Evolutionary conservation across 176 grass and related monocot genomes (phyloP).

Genomic region (Rhipidocladum racemiflorum): DNA sequence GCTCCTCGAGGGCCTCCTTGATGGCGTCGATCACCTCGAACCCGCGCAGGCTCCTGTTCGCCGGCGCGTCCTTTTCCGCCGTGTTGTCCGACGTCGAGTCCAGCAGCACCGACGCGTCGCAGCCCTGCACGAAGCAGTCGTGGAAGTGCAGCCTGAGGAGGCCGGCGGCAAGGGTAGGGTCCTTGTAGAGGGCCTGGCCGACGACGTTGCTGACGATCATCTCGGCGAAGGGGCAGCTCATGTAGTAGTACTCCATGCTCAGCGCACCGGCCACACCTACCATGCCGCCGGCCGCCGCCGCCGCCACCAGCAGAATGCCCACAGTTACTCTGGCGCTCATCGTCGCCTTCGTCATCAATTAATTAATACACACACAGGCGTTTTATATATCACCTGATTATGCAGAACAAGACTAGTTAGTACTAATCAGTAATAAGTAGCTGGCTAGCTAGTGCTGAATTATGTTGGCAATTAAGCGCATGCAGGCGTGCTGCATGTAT

Average conservation of each 20-base stretch:
- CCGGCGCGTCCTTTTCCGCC: neutral
- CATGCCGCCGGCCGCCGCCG: too few species aligned
- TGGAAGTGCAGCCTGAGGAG: slow-evolving; percentile 86
- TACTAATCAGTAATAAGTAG: too few species aligned
- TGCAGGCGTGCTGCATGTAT: too few species aligned
- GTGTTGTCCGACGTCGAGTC: neutral
- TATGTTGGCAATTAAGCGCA: too few species aligned
- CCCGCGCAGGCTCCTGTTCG: neutral
- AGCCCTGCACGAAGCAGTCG: slow-evolving; percentile 70
- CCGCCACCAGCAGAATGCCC: too few species aligned
- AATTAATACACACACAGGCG: too few species aligned
- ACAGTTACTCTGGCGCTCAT: too few species aligned
- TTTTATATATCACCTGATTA: too few species aligned
- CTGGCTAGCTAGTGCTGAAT: too few species aligned
- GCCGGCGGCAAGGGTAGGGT: slow-evolving; percentile 24
- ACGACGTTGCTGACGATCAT: neutral
- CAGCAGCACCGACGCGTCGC: too few species aligned
- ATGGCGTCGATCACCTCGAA: slow-evolving; percentile 11
- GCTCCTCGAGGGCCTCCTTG: slow-evolving; percentile 1
- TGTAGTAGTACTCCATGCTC: slow-evolving; percentile 14
- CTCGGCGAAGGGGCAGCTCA: slow-evolving; percentile 7
- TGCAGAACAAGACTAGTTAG: too few species aligned
- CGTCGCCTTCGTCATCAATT: too few species aligned
- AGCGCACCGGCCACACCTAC: neutral
- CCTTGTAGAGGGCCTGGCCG: neutral